These are phyloP conservation scores for Magnolia sinica DNA, from an alignment of 164 flowering plant species.

Conservation along the genomic window DNA sequence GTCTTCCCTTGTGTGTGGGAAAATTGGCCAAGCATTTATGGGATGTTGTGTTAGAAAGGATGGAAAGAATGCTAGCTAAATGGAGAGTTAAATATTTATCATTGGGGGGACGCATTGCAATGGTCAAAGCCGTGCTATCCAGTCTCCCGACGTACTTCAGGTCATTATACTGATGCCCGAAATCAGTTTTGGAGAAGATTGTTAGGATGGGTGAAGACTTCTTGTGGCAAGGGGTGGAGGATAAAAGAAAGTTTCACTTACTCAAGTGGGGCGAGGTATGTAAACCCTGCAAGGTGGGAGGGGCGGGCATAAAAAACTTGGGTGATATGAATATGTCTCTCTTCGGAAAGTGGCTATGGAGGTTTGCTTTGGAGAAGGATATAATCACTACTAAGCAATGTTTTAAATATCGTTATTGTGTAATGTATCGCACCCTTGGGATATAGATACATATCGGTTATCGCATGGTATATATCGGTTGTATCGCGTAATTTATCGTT, in stretches of 20 bases:
- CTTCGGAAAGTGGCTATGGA: neutral
- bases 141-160: too few relatives aligned
- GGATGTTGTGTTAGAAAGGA: neutral
- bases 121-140: too few relatives aligned
- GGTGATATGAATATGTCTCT: neutral
- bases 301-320: neutral
- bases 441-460: too few relatives aligned
- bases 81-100: too few relatives aligned
- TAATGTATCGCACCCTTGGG: too few relatives aligned
- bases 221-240: neutral
- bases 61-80: neutral
- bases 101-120: too few relatives aligned
- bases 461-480: too few relatives aligned
- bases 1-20: neutral
- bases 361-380: neutral
- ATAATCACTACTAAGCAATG: neutral
- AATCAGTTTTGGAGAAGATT: neutral
- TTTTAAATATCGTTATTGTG: too few relatives aligned
- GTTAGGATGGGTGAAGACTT: too few relatives aligned
- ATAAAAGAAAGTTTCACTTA: neutral
- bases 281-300: neutral
- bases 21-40: neutral
- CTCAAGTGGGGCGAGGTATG: neutral
- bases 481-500: too few relatives aligned
- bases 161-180: neutral